Percentiles rank a stretch among this genome's conserved stretches.
Conservation (phyloP, 2,329 filamentous ascomycete species). For the Sclerotinia trifoliorum region DNA sequence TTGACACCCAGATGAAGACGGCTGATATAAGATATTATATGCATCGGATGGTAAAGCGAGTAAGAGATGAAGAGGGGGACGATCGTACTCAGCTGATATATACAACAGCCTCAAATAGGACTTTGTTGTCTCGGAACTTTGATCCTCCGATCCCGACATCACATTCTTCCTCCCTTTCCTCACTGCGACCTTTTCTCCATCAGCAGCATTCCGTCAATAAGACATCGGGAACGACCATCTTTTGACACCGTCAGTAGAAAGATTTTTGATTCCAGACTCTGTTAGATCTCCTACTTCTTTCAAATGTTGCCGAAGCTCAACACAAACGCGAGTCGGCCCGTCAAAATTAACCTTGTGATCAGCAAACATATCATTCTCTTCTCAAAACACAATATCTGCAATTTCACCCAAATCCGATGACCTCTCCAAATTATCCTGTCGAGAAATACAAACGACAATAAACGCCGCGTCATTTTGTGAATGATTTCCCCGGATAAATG, state of each 20-base stretch:
- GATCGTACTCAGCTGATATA: not conserved
- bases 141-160: not conserved
- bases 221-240: not conserved
- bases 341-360: conserved; percentile 17
- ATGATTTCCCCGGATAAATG: conserved; percentile 5
- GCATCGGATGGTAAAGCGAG: no score
- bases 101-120: no score
- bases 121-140: not conserved
- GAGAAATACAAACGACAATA: not conserved
- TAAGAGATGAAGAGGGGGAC: no score
- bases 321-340: conserved; percentile 5
- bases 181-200: not conserved
- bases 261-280: not conserved
- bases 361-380: conserved; percentile 1
- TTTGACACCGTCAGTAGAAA: no score
- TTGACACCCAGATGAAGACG: no score
- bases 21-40: no score
- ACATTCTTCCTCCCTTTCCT: not conserved
- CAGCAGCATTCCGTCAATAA: not conserved
- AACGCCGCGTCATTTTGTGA: not conserved
- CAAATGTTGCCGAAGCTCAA: not conserved
- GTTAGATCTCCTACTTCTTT: not conserved
- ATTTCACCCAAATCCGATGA: conserved; percentile 5
- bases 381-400: not conserved
- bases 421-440: not conserved